These are phyloP conservation scores for Termitomyces sp. DNA, from an alignment of 768 basidiomycete species.

Conservation along the genomic window DNA sequence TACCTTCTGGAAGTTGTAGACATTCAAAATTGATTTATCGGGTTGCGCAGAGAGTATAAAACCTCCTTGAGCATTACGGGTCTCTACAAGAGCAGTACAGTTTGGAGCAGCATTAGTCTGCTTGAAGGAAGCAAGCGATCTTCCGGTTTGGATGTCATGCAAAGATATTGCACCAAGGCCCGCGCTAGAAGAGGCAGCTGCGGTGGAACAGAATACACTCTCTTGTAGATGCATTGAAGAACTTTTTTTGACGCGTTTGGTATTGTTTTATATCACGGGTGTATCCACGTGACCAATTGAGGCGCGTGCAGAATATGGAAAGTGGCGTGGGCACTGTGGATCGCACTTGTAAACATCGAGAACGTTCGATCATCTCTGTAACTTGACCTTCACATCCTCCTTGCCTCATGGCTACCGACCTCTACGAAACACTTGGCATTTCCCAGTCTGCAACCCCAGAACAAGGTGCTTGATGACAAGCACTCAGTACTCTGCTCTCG, in stretches of 20 bases:
- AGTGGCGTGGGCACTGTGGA: neutral
- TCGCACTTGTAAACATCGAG: constrained; percentile 15
- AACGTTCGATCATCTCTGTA: constrained; percentile 18
- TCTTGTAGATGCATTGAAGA: constrained; percentile 61
- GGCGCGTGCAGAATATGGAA: neutral
- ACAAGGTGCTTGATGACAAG: constrained; percentile 47
- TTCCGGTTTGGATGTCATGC: constrained; percentile 79
- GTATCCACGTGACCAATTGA: constrained; percentile 13
- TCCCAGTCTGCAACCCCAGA: constrained; percentile 50
- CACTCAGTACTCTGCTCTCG: neutral
- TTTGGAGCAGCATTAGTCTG: constrained; percentile 65
- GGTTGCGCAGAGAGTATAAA: constrained; percentile 80
- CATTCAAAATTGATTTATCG: constrained; percentile 84
- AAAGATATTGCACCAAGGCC: constrained; percentile 65
- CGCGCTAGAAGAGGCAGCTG: constrained; percentile 37
- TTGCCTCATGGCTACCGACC: constrained; percentile 43
- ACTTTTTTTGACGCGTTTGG: constrained; percentile 6
- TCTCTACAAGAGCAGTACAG: constrained; percentile 66
- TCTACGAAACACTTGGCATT: constrained; percentile 64
- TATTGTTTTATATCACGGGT: constrained; percentile 4
- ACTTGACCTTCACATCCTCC: neutral
- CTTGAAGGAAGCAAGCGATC: constrained; percentile 81
- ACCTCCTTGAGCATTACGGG: constrained; percentile 72
- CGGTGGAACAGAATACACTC: constrained; percentile 58
- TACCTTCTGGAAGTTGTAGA: constrained; percentile 94